Conservation (phyloP, 2,329 filamentous ascomycete genomes). For the Ascochyta viciae-villosae region DNA sequence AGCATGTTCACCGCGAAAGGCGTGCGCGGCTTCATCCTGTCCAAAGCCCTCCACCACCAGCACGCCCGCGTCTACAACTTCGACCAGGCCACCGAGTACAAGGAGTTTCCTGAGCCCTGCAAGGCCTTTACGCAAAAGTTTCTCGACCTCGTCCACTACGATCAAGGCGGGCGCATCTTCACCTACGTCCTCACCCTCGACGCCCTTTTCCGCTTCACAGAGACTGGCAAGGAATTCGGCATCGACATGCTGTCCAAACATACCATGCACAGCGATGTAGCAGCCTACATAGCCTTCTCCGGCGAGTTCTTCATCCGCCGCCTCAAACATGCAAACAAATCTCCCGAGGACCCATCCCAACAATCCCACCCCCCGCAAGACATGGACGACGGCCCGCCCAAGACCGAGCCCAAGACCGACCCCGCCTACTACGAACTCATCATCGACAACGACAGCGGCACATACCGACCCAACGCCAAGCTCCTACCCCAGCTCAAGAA, state of each 20-base stretch:
- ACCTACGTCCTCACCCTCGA: conserved; percentile 93
- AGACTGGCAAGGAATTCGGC: conserved; percentile 94
- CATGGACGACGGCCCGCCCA: conserved; percentile 56
- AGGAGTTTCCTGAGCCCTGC: conserved; percentile 70
- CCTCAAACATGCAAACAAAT: conserved; percentile 59
- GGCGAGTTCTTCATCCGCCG: conserved; percentile 92
- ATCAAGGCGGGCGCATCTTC: conserved; percentile 84
- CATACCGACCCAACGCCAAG: conserved; percentile 84
- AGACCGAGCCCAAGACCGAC: conserved; percentile 55
- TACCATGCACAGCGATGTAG: conserved; percentile 95
- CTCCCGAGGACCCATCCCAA: conserved; percentile 44
- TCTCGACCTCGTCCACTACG: conserved; percentile 84
- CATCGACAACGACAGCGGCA: conserved; percentile 95
- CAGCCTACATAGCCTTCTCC: conserved; percentile 87
- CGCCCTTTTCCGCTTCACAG: conserved; percentile 86
- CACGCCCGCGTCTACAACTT: conserved; percentile 90
- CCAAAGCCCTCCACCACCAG: conserved; percentile 88
- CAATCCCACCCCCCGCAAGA: conserved; percentile 61
- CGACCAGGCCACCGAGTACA: conserved; percentile 76
- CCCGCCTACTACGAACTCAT: conserved; percentile 77
- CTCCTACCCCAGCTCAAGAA: conserved; percentile 73
- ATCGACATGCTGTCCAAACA: conserved; percentile 94
- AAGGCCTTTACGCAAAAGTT: conserved; percentile 79
- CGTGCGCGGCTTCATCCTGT: conserved; percentile 78
- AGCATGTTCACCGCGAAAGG: conserved; percentile 85